Evolutionary conservation across 768 basidiomycete species (phyloP).

Genomic region (Pholiota conissans): DNA sequence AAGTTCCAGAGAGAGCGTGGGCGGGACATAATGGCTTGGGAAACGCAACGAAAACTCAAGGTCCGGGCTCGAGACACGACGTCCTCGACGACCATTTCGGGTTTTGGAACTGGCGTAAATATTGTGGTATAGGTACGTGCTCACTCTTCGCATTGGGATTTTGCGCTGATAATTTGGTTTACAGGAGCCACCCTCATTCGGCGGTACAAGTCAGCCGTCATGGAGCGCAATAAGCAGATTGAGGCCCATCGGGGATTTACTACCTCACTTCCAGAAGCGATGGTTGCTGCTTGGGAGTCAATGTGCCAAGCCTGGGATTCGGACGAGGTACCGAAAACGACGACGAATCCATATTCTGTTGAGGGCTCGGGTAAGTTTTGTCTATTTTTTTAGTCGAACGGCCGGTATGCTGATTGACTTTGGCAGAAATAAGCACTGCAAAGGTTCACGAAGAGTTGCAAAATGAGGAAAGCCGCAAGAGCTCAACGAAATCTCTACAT

Average conservation of each 20-base stretch:
- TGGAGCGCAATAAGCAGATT: slow-evolving; percentile 8
- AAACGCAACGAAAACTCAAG: slow-evolving; percentile 32
- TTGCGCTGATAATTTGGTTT: not conserved
- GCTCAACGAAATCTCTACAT: not conserved
- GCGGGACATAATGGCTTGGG: slow-evolving; percentile 22
- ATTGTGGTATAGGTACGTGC: not conserved
- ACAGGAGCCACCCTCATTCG: slow-evolving; percentile 1
- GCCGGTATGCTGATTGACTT: not conserved
- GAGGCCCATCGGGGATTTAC: slow-evolving; percentile 11
- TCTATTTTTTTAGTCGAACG: not conserved
- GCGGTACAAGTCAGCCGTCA: not conserved
- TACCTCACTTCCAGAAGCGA: not conserved
- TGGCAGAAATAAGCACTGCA: not conserved
- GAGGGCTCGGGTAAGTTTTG: not conserved
- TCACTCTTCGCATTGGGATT: not conserved
- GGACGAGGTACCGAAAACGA: slow-evolving; percentile 1
- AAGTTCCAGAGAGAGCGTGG: slow-evolving; percentile 35
- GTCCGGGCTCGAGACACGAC: slow-evolving; percentile 20
- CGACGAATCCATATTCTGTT: not conserved
- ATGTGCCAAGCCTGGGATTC: slow-evolving; percentile 5
- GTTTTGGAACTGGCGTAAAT: slow-evolving; percentile 27
- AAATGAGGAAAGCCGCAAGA: not conserved
- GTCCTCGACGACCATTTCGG: slow-evolving; percentile 9
- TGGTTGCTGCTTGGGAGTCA: not conserved
- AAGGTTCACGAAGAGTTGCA: not conserved